Evolutionary conservation across 768 basidiomycete species (phyloP).

Genomic region (Lentinula detonsa): DNA sequence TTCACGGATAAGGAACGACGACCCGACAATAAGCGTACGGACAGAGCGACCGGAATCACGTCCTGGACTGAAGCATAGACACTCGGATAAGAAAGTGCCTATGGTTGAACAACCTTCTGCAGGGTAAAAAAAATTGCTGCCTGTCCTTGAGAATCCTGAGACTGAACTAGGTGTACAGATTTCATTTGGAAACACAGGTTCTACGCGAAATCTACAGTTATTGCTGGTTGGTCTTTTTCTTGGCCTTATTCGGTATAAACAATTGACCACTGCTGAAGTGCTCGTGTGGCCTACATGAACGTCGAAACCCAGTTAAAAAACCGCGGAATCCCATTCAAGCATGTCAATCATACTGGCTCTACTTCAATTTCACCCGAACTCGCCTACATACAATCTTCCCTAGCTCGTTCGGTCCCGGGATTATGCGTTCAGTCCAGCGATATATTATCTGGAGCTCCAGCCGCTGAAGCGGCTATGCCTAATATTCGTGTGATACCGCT

Average conservation of each 20-base stretch:
- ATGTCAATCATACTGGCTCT: slow-evolving; percentile 52
- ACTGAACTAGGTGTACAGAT: slow-evolving; percentile 30
- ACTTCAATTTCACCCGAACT: slow-evolving; percentile 37
- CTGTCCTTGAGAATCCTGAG: background rate
- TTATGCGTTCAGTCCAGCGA: slow-evolving; percentile 79
- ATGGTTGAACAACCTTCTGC: background rate
- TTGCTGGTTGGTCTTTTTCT: slow-evolving; percentile 55
- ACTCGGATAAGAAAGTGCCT: slow-evolving; percentile 6
- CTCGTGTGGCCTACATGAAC: slow-evolving; percentile 84
- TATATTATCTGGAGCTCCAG: slow-evolving; percentile 77
- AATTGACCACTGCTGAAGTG: slow-evolving; percentile 35
- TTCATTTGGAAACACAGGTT: slow-evolving; percentile 66
- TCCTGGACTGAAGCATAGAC: slow-evolving; percentile 17
- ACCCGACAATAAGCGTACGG: slow-evolving; percentile 15
- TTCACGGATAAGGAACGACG: slow-evolving; percentile 52
- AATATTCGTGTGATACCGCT: slow-evolving; percentile 85
- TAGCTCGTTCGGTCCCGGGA: slow-evolving; percentile 74
- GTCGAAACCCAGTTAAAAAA: slow-evolving; percentile 85
- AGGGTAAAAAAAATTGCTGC: slow-evolving; percentile 11
- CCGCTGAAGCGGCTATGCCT: slow-evolving; percentile 89
- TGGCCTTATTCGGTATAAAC: background rate
- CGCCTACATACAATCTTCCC: slow-evolving; percentile 60
- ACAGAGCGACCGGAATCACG: slow-evolving; percentile 20
- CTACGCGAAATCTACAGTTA: slow-evolving; percentile 80
- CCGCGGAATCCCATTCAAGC: slow-evolving; percentile 70